Evolutionary conservation across 2,329 filamentous ascomycete genomes (phyloP).

Genomic region (Trichoderma breve): DNA sequence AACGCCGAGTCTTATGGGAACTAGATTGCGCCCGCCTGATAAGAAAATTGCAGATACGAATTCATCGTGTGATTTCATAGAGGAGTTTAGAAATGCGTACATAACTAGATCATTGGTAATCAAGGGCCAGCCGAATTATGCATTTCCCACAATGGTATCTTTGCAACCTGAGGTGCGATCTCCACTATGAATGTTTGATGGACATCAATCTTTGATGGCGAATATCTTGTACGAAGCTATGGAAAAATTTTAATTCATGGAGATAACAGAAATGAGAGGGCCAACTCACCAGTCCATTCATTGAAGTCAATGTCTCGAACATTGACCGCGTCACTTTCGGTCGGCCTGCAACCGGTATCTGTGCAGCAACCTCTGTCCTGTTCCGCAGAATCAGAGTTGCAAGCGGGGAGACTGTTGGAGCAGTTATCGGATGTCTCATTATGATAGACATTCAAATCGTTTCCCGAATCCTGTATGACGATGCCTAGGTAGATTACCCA

Average conservation of each 20-base stretch:
- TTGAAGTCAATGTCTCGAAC: neutral
- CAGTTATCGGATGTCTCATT: neutral
- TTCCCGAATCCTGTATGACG: neutral
- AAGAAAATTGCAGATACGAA: neutral
- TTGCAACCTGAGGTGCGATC: too few species aligned
- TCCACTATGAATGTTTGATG: neutral
- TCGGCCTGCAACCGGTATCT: neutral
- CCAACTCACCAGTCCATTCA: neutral
- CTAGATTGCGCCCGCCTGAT: neutral
- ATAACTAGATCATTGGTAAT: slow-evolving; percentile 31
- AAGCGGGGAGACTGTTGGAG: neutral
- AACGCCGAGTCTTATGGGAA: neutral
- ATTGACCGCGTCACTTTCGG: neutral
- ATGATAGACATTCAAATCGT: neutral
- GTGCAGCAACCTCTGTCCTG: neutral
- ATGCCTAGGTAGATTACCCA: neutral
- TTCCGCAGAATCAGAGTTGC: neutral
- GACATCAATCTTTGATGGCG: neutral
- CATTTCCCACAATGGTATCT: neutral
- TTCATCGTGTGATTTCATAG: neutral
- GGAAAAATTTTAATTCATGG: neutral
- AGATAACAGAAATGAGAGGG: neutral
- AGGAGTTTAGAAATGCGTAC: neutral
- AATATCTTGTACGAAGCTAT: slow-evolving; percentile 4
- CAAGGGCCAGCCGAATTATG: slow-evolving; percentile 53